Conservation (phyloP, 441 rosid species). For the Erysimum pusillum region DNA sequence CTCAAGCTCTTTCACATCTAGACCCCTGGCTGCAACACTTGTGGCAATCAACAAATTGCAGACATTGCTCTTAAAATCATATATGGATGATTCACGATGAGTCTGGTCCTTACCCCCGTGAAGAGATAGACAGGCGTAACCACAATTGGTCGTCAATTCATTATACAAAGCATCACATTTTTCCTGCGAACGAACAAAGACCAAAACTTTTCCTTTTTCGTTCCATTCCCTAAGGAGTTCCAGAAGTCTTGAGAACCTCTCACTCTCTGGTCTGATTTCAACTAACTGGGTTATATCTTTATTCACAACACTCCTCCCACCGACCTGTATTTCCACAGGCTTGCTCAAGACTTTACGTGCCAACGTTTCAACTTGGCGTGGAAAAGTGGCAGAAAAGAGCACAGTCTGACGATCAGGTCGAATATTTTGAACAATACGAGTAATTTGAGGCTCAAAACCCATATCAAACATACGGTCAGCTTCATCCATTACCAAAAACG, state of each 20-base stretch:
- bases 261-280: slow-evolving; percentile 89
- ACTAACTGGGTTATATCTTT: slow-evolving; percentile 86
- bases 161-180: slow-evolving; percentile 72
- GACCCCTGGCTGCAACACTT: slow-evolving; percentile 91
- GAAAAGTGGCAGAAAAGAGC: slow-evolving; percentile 94
- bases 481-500: slow-evolving; percentile 92
- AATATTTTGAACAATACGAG: slow-evolving; percentile 87
- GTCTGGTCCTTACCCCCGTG: slow-evolving; percentile 97
- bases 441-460: slow-evolving; percentile 96
- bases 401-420: slow-evolving; percentile 91
- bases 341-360: slow-evolving; percentile 84
- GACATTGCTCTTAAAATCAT: slow-evolving; percentile 80
- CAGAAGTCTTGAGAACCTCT: slow-evolving; percentile 76
- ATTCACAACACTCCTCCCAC: slow-evolving; percentile 97
- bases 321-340: slow-evolving; percentile 88
- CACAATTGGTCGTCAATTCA: slow-evolving; percentile 66
- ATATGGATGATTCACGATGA: slow-evolving; percentile 85
- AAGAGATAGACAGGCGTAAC: slow-evolving; percentile 90
- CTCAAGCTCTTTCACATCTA: slow-evolving; percentile 95
- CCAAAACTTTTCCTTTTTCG: slow-evolving; percentile 83
- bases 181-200: slow-evolving; percentile 87
- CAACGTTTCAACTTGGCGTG: slow-evolving; percentile 91
- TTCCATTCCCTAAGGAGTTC: slow-evolving; percentile 93
- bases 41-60: slow-evolving; percentile 91
- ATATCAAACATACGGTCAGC: slow-evolving; percentile 98